Evolutionary conservation across 176 grass and related monocot genomes (phyloP), one percentile per base, ranked within the genome.

Genomic region (Rhynchospora breviuscula): DNA sequence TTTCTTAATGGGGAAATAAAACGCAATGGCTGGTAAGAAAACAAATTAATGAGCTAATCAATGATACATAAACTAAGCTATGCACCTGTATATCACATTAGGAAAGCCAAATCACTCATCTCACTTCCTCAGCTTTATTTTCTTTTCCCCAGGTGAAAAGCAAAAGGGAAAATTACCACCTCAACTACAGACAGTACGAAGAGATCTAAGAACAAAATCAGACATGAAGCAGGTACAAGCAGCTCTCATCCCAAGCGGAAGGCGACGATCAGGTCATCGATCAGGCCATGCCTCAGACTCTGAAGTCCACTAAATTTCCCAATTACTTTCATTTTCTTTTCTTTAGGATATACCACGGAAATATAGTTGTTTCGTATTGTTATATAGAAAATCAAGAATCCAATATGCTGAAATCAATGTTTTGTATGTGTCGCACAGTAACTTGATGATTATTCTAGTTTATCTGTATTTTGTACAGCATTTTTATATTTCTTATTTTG

Each of bases 281-380:
- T 79, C 84, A 0, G 93, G 91, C 0, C 72, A 90, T 43, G 85
- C 88, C 53, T 95, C 93, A 8, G 93, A 93, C 49, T 95, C 91
- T 0, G 96, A 93, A 25, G 10, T 93, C 71, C 61, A 81, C 8
- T 95, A 88, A 66, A 69, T 67, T 40, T 47, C 7, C 12, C 40
- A 25, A 0, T 68, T 53, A 10, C 44, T 63, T 25, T 64, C 19
- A 12, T 80, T 80, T 63, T 81, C 25, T 33, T 58, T 79, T 63
- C 35, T 81, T 44, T 81, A 63, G 79, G 79, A 63, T 47, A 81
- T 60, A 23, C 35, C 60, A 81, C 56, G 79, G 40, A 63, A 64
- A 45, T 62, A 47, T 81, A 81, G 79, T 81, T 49, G 29, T 22
- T 45, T 26, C 59, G 8, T n/a, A 10, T 21, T 57, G 51, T 57